Percentiles rank a stretch among this genome's conserved stretches.
phyloP scores from a whole-genome alignment of 2,329 filamentous ascomycete species.

The Neobulgaria alba region DNA sequence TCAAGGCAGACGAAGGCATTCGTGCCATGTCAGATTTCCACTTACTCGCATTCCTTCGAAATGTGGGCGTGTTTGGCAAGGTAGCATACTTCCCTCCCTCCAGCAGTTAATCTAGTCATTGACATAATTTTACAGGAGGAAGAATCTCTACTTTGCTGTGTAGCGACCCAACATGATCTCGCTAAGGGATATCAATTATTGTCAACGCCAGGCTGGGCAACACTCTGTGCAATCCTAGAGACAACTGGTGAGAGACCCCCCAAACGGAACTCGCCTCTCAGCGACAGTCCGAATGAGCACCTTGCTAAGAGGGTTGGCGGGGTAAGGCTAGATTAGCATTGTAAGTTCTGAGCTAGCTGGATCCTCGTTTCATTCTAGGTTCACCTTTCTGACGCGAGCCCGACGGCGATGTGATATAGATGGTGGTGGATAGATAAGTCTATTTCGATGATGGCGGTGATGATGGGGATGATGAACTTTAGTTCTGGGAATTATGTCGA shows the following conservation, averaged over 20 bases:
- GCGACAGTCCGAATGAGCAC: constrained; percentile 24
- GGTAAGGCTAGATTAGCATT: constrained; percentile 39
- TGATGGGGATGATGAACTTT: no score
- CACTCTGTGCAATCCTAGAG: constrained; percentile 84
- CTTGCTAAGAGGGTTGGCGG: constrained; percentile 60
- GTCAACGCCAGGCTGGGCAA: constrained; percentile 88
- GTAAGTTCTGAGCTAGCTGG: constrained; percentile 14
- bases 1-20: constrained; percentile 52
- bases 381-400: background rate
- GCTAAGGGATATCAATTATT: constrained; percentile 75
- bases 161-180: constrained; percentile 73
- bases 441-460: no score
- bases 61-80: constrained; percentile 75
- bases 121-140: constrained; percentile 64
- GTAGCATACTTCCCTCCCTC: constrained; percentile 40
- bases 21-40: constrained; percentile 86
- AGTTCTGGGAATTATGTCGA: no score
- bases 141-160: constrained; percentile 73
- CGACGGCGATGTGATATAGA: no score
- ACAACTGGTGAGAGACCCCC: constrained; percentile 94
- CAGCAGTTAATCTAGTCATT: constrained; percentile 4
- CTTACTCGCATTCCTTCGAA: constrained; percentile 77
- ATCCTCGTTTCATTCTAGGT: constrained; percentile 12
- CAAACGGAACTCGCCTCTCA: constrained; percentile 50
- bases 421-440: background rate